A percentile compares a stretch with the other conserved stretches of the same genome.
These are phyloP conservation scores for Brassica cretica DNA, from an alignment of 345 rosid genomes.

Conservation along the genomic window DNA sequence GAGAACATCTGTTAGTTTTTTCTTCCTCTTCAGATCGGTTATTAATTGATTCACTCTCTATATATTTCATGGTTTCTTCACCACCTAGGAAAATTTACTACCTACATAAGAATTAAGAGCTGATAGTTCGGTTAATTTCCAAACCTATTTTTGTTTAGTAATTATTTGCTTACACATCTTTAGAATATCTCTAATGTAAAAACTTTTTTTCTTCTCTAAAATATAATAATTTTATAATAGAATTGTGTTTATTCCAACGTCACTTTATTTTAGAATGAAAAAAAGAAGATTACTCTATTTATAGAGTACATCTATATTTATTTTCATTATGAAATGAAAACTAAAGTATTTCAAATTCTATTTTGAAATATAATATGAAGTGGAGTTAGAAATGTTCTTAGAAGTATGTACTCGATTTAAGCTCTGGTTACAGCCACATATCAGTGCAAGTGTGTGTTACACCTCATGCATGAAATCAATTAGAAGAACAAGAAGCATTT, in stretches of 20 bases:
- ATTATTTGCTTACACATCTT: too few relatives aligned
- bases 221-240: too few relatives aligned
- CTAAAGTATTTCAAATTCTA: too few relatives aligned
- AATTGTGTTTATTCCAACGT: too few relatives aligned
- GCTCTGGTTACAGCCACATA: neutral
- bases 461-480: conserved; percentile 7
- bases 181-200: too few relatives aligned
- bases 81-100: neutral
- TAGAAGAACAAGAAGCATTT: neutral
- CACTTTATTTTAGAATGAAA: too few relatives aligned
- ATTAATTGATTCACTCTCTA: neutral
- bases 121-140: neutral
- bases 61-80: neutral
- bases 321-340: too few relatives aligned
- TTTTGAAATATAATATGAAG: too few relatives aligned
- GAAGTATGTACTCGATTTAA: neutral
- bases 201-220: too few relatives aligned
- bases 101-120: neutral
- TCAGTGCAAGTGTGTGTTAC: conserved; percentile 9
- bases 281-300: too few relatives aligned
- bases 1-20: neutral
- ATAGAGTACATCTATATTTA: too few relatives aligned
- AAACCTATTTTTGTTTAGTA: neutral
- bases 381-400: too few relatives aligned
- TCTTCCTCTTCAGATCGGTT: neutral